A percentile compares a stretch with the other conserved stretches of the same genome.
These are phyloP conservation scores for Alternaria viburni DNA, from an alignment of 2,329 filamentous ascomycete species.

Conservation along the genomic window DNA sequence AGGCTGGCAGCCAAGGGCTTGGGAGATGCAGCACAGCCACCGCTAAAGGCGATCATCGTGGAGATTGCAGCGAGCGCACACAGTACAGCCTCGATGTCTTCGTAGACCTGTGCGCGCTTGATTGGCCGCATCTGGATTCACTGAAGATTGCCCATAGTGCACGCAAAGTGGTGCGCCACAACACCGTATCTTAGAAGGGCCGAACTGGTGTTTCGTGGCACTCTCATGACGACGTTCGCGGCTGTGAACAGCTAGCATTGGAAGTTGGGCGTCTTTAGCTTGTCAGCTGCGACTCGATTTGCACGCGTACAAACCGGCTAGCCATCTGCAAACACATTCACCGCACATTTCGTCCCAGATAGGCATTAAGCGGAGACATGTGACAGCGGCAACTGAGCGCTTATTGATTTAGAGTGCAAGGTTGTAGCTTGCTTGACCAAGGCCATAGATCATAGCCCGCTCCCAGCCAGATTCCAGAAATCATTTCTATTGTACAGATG, in stretches of 20 bases:
- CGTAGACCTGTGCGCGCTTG: neutral
- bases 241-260: neutral
- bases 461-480: constrained; percentile 5
- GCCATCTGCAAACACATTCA: neutral
- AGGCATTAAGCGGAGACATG: neutral
- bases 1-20: constrained; percentile 16
- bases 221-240: neutral
- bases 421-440: constrained; percentile 1
- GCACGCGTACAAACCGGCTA: neutral
- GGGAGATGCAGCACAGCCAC: constrained; percentile 5
- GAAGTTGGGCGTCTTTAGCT: neutral
- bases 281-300: neutral
- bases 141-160: neutral
- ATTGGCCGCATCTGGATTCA: neutral
- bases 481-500: constrained; percentile 22
- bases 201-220: neutral
- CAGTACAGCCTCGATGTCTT: neutral
- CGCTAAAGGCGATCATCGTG: neutral
- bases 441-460: constrained; percentile 14
- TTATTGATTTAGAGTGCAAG: neutral
- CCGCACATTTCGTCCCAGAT: neutral
- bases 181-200: neutral
- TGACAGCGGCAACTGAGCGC: neutral
- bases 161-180: neutral
- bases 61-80: neutral